Conservation (phyloP, 306 rosid genomes). For the Astragalus membranaceus region DNA sequence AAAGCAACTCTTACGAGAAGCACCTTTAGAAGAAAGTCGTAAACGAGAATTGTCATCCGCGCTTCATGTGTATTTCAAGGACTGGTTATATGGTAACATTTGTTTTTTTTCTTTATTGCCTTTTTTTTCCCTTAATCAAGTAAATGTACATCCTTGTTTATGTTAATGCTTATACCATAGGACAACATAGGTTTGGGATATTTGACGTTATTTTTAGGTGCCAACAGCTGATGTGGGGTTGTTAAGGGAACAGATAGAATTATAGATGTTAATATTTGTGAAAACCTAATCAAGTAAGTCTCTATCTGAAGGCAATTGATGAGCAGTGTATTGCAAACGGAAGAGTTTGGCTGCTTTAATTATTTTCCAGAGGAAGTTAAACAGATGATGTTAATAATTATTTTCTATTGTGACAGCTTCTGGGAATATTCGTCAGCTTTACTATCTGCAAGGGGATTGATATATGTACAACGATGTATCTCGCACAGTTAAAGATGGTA, state of each 20-base stretch:
- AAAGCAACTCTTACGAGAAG: constrained; percentile 69
- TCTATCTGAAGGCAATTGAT: not conserved
- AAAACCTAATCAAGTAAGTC: not conserved
- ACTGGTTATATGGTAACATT: constrained; percentile 86
- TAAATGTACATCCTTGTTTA: not conserved
- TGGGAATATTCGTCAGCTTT: constrained; percentile 97
- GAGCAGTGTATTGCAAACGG: not conserved
- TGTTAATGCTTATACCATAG: not conserved
- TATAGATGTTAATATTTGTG: not conserved
- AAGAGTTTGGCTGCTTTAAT: not conserved
- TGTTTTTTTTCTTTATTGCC: not conserved
- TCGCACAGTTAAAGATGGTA: constrained; percentile 35
- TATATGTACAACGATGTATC: constrained; percentile 5
- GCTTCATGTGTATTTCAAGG: constrained; percentile 85
- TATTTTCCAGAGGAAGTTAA: not conserved
- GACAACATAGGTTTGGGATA: not conserved
- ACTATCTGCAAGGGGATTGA: constrained; percentile 93
- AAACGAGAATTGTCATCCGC: constrained; percentile 86
- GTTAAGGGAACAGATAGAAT: not conserved
- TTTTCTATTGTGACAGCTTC: constrained; percentile 61
- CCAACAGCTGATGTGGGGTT: not conserved
- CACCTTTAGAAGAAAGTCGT: constrained; percentile 82
- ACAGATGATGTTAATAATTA: constrained; percentile 3
- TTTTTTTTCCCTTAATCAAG: not conserved
- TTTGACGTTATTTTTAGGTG: not conserved